A percentile compares a stretch with the other conserved stretches of the same genome.
Evolutionary conservation across 139 green algal species (phyloP).

Genomic region (Astrephomene gubernaculifera): DNA sequence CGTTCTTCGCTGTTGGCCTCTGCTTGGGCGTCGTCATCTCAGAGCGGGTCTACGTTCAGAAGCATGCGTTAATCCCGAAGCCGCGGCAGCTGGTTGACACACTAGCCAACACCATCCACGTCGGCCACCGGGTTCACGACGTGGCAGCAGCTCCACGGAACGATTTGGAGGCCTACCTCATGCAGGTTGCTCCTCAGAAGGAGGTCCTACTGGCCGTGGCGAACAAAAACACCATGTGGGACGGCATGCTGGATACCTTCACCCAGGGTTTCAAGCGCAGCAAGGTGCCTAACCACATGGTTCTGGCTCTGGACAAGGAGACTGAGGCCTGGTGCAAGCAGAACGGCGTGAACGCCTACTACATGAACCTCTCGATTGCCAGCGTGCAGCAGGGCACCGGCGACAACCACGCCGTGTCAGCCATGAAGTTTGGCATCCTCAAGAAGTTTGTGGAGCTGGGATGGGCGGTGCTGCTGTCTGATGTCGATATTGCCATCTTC

Average conservation of each 20-base stretch:
- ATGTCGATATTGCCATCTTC: conserved; percentile 94
- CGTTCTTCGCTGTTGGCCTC: conserved; percentile 70
- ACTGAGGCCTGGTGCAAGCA: conserved; percentile 54
- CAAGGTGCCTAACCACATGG: conserved; percentile 84
- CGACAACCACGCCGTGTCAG: conserved; percentile 81
- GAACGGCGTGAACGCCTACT: conserved; percentile 60
- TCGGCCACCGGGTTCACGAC: neutral
- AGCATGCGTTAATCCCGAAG: conserved; percentile 35
- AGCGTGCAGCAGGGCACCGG: conserved; percentile 70
- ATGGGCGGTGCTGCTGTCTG: conserved; percentile 92
- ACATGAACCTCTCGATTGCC: conserved; percentile 50
- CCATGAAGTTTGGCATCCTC: conserved; percentile 94
- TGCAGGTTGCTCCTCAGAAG: conserved; percentile 76
- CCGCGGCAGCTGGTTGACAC: conserved; percentile 35
- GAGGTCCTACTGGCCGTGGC: conserved; percentile 93
- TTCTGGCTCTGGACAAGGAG: conserved; percentile 92
- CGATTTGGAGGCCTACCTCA: conserved; percentile 57
- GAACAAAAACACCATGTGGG: conserved; percentile 85
- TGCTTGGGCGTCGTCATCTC: conserved; percentile 74
- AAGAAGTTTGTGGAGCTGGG: conserved; percentile 91
- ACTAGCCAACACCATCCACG: conserved; percentile 17
- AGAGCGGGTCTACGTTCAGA: conserved; percentile 73
- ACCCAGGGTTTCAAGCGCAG: conserved; percentile 67
- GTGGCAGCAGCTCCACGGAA: conserved; percentile 2
- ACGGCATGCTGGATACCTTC: conserved; percentile 80